phyloP scores from a whole-genome alignment of 148 eudicot species.

The Hydrangea macrophylla region DNA sequence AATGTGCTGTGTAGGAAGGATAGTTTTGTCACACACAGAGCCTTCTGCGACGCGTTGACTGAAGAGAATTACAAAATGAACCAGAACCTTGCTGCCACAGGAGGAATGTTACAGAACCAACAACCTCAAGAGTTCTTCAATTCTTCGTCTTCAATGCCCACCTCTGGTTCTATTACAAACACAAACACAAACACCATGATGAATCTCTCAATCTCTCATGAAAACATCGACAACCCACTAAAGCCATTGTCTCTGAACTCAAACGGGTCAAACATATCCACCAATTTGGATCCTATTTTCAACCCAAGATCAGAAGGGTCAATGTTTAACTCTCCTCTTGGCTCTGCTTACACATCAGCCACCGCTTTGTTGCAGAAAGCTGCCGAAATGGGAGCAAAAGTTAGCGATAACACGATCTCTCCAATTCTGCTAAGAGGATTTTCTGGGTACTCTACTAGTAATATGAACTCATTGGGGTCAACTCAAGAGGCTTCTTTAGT shows the following conservation, averaged over 20 bases:
- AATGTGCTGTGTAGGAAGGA: conserved; percentile 30
- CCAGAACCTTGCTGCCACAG: conserved; percentile 15
- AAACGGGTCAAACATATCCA: conserved; percentile 6
- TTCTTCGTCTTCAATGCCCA: conserved; percentile 4
- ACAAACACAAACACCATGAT: conserved; percentile 1
- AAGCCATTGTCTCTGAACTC: conserved; percentile 6
- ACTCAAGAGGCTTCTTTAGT: conserved; percentile 10
- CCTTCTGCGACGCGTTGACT: conserved; percentile 37
- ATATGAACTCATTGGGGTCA: conserved; percentile 4
- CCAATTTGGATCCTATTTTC: conserved; percentile 18
- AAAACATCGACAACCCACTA: conserved; percentile 5
- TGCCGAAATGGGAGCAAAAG: conserved; percentile 38
- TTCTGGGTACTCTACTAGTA: conserved; percentile 19
- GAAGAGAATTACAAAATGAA: conserved; percentile 34
- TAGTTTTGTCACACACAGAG: conserved; percentile 43
- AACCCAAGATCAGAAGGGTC: conserved; percentile 15
- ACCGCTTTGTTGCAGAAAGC: conserved; percentile 44
- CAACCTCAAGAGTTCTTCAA: conserved; percentile 12
- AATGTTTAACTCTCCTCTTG: neutral
- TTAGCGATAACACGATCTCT: conserved; percentile 23
- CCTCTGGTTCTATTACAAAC: neutral
- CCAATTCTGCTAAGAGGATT: conserved; percentile 35
- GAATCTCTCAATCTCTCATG: conserved; percentile 8
- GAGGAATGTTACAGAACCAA: conserved; percentile 14
- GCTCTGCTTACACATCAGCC: conserved; percentile 35